Base-by-base conservation (phyloP, 345 rosid species). In the Gossypium anomalum region DNA sequence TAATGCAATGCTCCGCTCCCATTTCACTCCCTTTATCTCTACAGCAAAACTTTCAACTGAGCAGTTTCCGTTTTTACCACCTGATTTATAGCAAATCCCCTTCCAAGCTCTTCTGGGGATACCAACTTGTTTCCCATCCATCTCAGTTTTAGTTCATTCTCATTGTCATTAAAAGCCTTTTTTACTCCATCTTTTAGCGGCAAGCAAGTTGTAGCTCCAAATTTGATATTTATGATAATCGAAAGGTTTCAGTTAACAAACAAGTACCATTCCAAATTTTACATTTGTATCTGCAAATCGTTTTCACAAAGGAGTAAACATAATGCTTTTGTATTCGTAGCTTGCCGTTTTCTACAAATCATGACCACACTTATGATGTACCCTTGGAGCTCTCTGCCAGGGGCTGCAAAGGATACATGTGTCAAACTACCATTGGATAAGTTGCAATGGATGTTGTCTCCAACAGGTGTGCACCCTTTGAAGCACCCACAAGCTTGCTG, bases 71-170 rank as follows among this genome's bases (percentile, higher is more conserved):
- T 59, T 17, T 22, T 72, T 60, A 60, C 53, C 45, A 51, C 73
- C 67, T 20, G 51, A 2, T 27, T 67, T 72, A 56, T 34, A 71
- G 56, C 45, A 22, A 22, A 59, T 66, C 72, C 76, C 84, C 76
- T 60, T 56, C 34, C 74, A 75, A 60, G n/a, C 12, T 47, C 48
- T 22, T 51, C 3, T 27, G 80, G 75, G 79, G 75, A 71, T 44
- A 47, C 25, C 57, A 27, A 49, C 13, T 27, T 71, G 20, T 58
- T 67, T 55, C 49, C 17, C 20, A 27, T 52, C 10, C 53, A 41
- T 67, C 58, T 61, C 70, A 58, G 48, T 64, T 7, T 34, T 63
- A 71, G 68, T 17, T 29, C 5, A 47, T 16, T 66, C 43, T 65
- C 13, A 41, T 20, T 60, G 60, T 59, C 22, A 10, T 67, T 52